Percentiles rank a stretch among this genome's conserved stretches.
Conservation (phyloP, 2,329 filamentous ascomycete genomes). For the Pseudomassariella vexata region DNA sequence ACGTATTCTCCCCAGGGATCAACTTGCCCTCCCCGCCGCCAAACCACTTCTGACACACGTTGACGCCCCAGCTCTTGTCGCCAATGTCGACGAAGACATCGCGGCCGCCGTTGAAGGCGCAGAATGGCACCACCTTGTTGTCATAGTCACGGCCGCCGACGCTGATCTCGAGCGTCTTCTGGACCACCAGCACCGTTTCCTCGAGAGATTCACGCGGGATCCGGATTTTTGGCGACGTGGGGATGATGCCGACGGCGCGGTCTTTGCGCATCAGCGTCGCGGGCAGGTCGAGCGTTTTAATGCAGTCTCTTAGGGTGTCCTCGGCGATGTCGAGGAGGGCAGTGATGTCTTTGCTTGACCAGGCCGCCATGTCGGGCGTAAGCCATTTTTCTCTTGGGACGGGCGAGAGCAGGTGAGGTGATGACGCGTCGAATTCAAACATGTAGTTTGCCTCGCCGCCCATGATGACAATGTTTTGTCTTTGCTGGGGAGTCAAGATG, state of each 20-base stretch:
- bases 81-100: slow-evolving; percentile 99
- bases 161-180: slow-evolving; percentile 84
- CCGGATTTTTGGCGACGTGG: slow-evolving; percentile 54
- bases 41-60: slow-evolving; percentile 88
- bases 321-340: slow-evolving; percentile 86
- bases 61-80: slow-evolving; percentile 94
- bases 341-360: slow-evolving; percentile 71
- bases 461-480: slow-evolving; percentile 81
- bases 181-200: slow-evolving; percentile 90
- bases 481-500: slow-evolving; percentile 57
- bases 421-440: slow-evolving; percentile 66
- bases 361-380: slow-evolving; percentile 70
- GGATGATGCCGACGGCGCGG: slow-evolving; percentile 74
- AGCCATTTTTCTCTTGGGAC: slow-evolving; percentile 66
- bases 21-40: slow-evolving; percentile 30
- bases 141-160: slow-evolving; percentile 41
- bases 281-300: slow-evolving; percentile 71
- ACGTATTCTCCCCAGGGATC: slow-evolving; percentile 69
- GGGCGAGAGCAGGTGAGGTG: slow-evolving; percentile 61
- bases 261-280: slow-evolving; percentile 83
- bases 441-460: slow-evolving; percentile 96
- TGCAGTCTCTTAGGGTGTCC: slow-evolving; percentile 73
- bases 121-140: slow-evolving; percentile 66
- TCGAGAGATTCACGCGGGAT: slow-evolving; percentile 87
- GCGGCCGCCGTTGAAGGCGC: slow-evolving; percentile 95